Evolutionary conservation across 2,329 filamentous ascomycete species (phyloP), one percentile per base, ranked within the genome.

Genomic region (Trichophyton equinum): DNA sequence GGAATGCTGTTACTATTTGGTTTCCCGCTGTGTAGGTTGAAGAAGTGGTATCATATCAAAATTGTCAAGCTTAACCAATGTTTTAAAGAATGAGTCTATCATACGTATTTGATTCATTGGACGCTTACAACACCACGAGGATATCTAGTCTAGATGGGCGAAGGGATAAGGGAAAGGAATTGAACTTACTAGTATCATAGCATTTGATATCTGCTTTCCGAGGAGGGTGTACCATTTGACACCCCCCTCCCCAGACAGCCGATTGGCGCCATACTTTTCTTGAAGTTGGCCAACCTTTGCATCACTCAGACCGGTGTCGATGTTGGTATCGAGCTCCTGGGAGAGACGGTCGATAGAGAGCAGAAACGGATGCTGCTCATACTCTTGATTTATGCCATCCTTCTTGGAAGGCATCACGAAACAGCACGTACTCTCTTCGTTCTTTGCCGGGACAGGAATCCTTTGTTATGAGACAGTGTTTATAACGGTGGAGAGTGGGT

Each of bases 201-300:
- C 80, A 67, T 82, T 82, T 46, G 78, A 77, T 47, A 81, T 71
- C 66, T 82, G 80, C 60, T 78, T 76, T 44, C 79, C 67, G 11
- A 82, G 68, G 57, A 82, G 79, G 62, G 79, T 75, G 62, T 75
- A 73, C 61, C 76, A 76, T 59, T 76, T 75, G 40, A 81, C 68
- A 1, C 70, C 79, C 20, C 75, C 76, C 47, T 75, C 74, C 1
- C 70, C 74, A 20, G 74, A 75, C 1, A 82, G 72, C 57, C 79
- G 76, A 65, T 82, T 82, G 8, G 72, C 67, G 38, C 79, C 80
- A 73, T 78, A 79, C 60, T 76, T 72, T n/a, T 73, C 68, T 27
- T 78, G 71, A 33, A 78, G 71, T 49, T 74, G 68, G 62, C 73
- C 71, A 18, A 77, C 78, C 62, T 79, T 76, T 38, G 67, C 67